Evolutionary conservation across 345 rosid species (phyloP).

Genomic region (Fremontodendron californicum): DNA sequence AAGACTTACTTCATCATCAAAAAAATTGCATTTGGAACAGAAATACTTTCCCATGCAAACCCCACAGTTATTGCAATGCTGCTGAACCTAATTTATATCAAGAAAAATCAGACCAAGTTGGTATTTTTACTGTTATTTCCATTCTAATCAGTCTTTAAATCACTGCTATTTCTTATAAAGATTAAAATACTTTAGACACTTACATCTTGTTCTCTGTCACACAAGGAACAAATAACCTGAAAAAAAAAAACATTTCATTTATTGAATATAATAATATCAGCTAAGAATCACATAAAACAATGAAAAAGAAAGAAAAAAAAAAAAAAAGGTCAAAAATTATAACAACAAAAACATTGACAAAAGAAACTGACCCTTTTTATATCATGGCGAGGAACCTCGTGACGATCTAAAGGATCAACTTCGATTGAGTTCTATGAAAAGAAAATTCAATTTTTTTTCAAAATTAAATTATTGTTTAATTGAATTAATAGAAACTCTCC

Average conservation of each 20-base stretch:
- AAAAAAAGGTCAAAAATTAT: neutral
- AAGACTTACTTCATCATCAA: conserved; percentile 51
- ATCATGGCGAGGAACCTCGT: conserved; percentile 75
- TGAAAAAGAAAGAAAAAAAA: neutral
- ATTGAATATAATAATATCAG: neutral
- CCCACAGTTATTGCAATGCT: conserved; percentile 51
- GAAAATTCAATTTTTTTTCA: neutral
- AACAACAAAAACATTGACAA: neutral
- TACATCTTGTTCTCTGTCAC: conserved; percentile 57
- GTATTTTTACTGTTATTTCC: neutral
- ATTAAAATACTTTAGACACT: conserved; percentile 26
- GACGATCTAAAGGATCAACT: conserved; percentile 44
- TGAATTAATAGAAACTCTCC: neutral
- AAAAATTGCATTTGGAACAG: conserved; percentile 58
- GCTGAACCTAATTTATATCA: conserved; percentile 37
- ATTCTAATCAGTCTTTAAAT: neutral
- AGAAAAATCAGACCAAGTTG: neutral
- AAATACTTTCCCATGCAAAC: conserved; percentile 65
- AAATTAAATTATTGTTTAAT: neutral
- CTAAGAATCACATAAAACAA: neutral
- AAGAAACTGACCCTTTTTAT: conserved; percentile 48
- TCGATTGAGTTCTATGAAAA: conserved; percentile 51
- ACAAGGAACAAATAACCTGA: conserved; percentile 60
- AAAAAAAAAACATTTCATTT: neutral
- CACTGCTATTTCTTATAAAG: neutral